Evolutionary conservation across 352 stramenopile genomes (phyloP).

Genomic region (Phytophthora syringae): DNA sequence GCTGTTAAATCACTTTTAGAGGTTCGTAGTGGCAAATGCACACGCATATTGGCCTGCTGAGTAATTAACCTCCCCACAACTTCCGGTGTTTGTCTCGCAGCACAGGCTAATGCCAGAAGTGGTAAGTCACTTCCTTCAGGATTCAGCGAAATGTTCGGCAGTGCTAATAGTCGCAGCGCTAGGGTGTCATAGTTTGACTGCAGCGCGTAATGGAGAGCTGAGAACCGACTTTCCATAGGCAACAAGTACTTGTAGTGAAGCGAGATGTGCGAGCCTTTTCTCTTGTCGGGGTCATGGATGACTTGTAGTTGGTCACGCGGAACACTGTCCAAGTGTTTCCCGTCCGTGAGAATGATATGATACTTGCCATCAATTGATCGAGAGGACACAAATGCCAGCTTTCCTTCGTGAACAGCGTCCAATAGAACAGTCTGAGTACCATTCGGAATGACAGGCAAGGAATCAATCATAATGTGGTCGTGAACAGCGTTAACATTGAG

Average conservation of each 20-base stretch:
- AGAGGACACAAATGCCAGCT: constrained; percentile 51
- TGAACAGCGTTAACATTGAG: constrained; percentile 65
- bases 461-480: constrained; percentile 58
- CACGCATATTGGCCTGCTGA: constrained; percentile 62
- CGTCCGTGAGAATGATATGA: constrained; percentile 60
- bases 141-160: constrained; percentile 38
- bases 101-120: constrained; percentile 61
- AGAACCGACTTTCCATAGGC: constrained; percentile 59
- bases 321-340: constrained; percentile 47
- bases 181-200: constrained; percentile 54
- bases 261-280: neutral
- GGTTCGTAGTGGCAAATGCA: constrained; percentile 59
- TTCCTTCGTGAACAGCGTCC: constrained; percentile 17
- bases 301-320: constrained; percentile 46
- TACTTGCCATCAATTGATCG: constrained; percentile 58
- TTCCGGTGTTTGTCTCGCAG: constrained; percentile 44
- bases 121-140: constrained; percentile 65
- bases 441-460: constrained; percentile 40
- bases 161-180: constrained; percentile 38
- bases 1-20: constrained; percentile 24
- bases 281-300: constrained; percentile 1
- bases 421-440: constrained; percentile 28
- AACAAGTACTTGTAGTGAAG: constrained; percentile 51
- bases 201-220: constrained; percentile 64
- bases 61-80: constrained; percentile 55